Conservation (phyloP, 306 rosid species). For the Casuarina cunninghamiana region DNA sequence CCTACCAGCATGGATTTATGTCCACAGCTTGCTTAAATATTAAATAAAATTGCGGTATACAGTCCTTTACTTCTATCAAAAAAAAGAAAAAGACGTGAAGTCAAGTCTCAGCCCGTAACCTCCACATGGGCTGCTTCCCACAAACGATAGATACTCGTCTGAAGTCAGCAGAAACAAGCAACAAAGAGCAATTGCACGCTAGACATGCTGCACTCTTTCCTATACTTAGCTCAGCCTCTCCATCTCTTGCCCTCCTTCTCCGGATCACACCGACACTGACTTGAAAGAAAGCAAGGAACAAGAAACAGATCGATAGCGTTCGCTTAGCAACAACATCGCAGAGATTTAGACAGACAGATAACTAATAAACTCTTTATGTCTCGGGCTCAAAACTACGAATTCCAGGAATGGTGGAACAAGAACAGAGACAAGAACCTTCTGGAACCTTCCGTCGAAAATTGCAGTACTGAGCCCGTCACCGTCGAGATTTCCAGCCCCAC, state of each 20-base stretch:
- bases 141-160: not conserved
- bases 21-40: no score
- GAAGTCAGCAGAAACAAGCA: not conserved
- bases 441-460: constrained; percentile 28
- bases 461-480: constrained; percentile 28
- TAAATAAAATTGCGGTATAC: no score
- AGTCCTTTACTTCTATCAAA: no score
- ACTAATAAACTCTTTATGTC: constrained; percentile 42
- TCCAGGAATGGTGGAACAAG: constrained; percentile 99
- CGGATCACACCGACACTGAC: constrained; percentile 27
- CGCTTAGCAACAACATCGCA: not conserved
- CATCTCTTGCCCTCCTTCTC: constrained; percentile 15
- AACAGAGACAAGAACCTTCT: constrained; percentile 53
- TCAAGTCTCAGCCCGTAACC: not conserved
- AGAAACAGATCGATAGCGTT: not conserved
- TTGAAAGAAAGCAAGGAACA: not conserved
- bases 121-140: not conserved
- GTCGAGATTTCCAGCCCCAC: constrained; percentile 44
- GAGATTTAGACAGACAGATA: no score
- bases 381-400: constrained; percentile 78
- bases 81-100: no score
- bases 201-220: constrained; percentile 28
- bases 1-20: no score
- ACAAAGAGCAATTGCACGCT: constrained; percentile 27
- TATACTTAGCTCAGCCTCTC: constrained; percentile 17